A percentile compares a stretch with the other conserved stretches of the same genome.
These are phyloP conservation scores for Populus simonii DNA, from an alignment of 345 rosid species.

Conservation along the genomic window DNA sequence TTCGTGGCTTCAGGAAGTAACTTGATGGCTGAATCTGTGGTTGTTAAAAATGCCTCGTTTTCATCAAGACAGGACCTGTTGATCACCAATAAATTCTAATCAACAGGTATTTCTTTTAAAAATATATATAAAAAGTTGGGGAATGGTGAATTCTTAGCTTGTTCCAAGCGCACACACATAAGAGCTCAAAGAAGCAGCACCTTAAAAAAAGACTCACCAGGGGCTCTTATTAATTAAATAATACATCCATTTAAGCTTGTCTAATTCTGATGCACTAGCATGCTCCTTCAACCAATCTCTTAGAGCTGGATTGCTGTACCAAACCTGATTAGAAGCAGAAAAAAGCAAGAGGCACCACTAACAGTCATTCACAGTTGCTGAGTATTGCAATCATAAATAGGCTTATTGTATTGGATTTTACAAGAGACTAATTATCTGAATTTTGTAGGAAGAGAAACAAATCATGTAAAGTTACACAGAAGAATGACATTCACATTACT, in stretches of 20 bases:
- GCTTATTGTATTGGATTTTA: background rate
- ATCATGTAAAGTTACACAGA: background rate
- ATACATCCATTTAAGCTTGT: slow-evolving; percentile 67
- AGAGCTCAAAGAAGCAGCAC: background rate
- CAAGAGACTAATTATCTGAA: background rate
- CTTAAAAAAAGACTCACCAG: slow-evolving; percentile 46
- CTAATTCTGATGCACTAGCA: slow-evolving; percentile 61
- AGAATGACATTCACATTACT: background rate
- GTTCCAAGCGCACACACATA: background rate
- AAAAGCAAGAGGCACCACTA: background rate
- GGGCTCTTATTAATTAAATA: slow-evolving; percentile 85
- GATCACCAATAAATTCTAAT: slow-evolving; percentile 18
- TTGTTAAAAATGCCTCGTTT: slow-evolving; percentile 78
- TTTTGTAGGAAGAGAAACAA: background rate
- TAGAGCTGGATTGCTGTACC: slow-evolving; percentile 77
- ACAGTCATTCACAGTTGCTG: background rate
- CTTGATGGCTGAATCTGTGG: slow-evolving; percentile 78
- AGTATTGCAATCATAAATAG: background rate
- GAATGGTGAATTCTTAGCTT: background rate
- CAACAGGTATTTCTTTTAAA: background rate
- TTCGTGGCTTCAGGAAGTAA: slow-evolving; percentile 66
- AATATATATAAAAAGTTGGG: background rate
- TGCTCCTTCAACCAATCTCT: slow-evolving; percentile 80
- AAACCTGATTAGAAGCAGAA: slow-evolving; percentile 47
- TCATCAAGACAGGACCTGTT: slow-evolving; percentile 92